Base-by-base conservation (phyloP, 257 asterid species). In the Forsythia suspensa region DNA sequence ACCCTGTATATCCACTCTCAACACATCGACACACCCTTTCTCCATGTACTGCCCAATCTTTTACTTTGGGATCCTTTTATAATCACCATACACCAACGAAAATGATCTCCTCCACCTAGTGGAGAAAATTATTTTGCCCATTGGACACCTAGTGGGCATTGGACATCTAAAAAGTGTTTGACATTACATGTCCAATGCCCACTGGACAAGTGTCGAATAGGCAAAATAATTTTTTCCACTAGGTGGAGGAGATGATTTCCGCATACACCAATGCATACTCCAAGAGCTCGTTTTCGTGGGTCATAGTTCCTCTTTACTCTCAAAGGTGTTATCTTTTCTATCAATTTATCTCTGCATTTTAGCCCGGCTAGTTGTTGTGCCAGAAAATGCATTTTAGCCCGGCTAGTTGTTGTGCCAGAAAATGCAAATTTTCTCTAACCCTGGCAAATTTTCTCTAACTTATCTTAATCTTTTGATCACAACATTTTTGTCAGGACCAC, bases 1-100 rank as follows among this genome's bases (percentile, higher is more conserved):
- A 3, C 99, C 99, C 80, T 95, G 99, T 20, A 92, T 84, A 80
- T 95, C 98, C 11, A 95, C 99, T 72, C 98, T 92, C 92, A 95
- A 69, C 84, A 95, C 94, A 65, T 92, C 86, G 81, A 93, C 98
- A 74, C 86, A 84, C 83, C 99, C 97, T 87, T 87, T 90, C 0
- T 87, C 94, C 95, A 93, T 86, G 24, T 84, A 82, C 0, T 95
- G 97, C 86, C 97, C 84, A 68, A 95, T 95, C 76, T 95, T 95
- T 87, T 92, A 90, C 78, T 93, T 93, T 0, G 97, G 98, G 7
- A 91, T 82, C 41, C 98, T 97, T 81, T 92, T 94, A 74, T 91
- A 93, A 80, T 93, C 99, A 72, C 97, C 94, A 78, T 95, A 95
- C 84, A 95, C 24, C 24, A 24, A 24, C 24, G 24, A 24, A 24